These are phyloP conservation scores for Ophiocordyceps robertsii DNA, from an alignment of 2,329 filamentous ascomycete genomes.

Conservation along the genomic window DNA sequence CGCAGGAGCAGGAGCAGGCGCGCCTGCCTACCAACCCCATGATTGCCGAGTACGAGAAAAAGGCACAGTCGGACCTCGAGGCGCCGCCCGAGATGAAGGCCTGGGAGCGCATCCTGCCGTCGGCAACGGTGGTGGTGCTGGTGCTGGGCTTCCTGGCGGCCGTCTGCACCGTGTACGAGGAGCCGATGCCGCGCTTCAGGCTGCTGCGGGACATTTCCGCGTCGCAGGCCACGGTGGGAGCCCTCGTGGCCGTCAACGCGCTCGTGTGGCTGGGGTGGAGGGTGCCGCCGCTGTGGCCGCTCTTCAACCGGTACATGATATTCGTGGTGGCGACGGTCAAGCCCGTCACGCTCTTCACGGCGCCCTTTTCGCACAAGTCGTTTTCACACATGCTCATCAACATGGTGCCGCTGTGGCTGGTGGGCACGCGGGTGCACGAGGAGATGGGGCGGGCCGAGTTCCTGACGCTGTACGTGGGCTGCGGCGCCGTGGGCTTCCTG, in stretches of 20 bases:
- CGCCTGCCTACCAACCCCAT: constrained; percentile 23
- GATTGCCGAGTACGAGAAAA: constrained; percentile 24
- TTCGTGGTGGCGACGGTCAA: constrained; percentile 51
- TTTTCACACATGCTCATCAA: constrained; percentile 49
- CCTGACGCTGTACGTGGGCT: constrained; percentile 50
- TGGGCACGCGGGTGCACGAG: constrained; percentile 55
- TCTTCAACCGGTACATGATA: constrained; percentile 57
- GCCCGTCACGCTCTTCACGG: constrained; percentile 46
- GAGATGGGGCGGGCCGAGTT: constrained; percentile 58
- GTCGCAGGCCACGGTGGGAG: constrained; percentile 48
- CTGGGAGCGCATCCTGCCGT: constrained; percentile 42
- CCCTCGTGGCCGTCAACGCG: constrained; percentile 47
- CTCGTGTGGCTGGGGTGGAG: constrained; percentile 46
- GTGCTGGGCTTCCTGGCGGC: constrained; percentile 28
- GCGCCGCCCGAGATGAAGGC: constrained; percentile 34
- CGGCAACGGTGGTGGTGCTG: constrained; percentile 31
- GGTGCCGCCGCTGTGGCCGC: constrained; percentile 48
- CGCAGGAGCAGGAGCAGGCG: constrained; percentile 22
- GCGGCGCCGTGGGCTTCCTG: constrained; percentile 44
- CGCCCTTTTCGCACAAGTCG: constrained; percentile 56
- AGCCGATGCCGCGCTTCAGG: constrained; percentile 36
- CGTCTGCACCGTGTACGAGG: constrained; percentile 36
- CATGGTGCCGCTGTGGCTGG: constrained; percentile 50
- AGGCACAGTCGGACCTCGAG: constrained; percentile 35
- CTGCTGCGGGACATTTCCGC: constrained; percentile 48